Evolutionary conservation across 1,139 yeast genomes (phyloP), one percentile per base, ranked within the genome.

Genomic region (Kluyveromyces sp.): DNA sequence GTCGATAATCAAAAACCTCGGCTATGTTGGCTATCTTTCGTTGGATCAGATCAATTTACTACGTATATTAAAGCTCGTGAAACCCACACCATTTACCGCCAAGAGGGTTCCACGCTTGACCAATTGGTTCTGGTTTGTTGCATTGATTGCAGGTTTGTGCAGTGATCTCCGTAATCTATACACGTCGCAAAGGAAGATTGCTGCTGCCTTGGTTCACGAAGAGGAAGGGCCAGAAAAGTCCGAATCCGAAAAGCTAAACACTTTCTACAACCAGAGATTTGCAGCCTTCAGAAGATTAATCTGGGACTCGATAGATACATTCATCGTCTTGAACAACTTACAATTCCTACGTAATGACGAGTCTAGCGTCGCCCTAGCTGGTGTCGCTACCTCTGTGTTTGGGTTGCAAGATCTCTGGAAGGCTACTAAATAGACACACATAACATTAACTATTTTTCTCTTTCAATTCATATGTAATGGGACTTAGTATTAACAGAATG

Each of bases 311-410:
- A 75, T 85, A 54, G 97, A 90, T 67, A 65, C 78, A 55, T 74
- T 84, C 55, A 82, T 89, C 59, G 95, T 95, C 28, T 70, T 83
- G 62, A 81, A 84, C 64, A 77, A 82, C 43, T 75, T 87, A 66
- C 73, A 77, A 50, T 68, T 72, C 66, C 71, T 84, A 58, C 73
- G 74, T 59, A 72, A 77, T 57, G 80, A 83, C 63, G 97, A 90
- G 58, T 95, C 95, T 44, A 74, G 83, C 43, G 77, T 88, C 47
- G 97, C 96, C 43, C 70, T 83, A 53, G 90, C 94, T 41, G 97
- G 97, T 65, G 74, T 84, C 33, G 70, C 86, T 51, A 88, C 97
- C 32, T 83, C 96, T 38, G 51, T 82, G 48, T 71, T 89, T 68
- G 96, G 96, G 36, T 72, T 87, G 51, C 77, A 74, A 61, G 89